Evolutionary conservation across 805 yeast genomes (phyloP), one percentile per base, ranked within the genome.

Genomic region (Grigorovia transvaalensis): DNA sequence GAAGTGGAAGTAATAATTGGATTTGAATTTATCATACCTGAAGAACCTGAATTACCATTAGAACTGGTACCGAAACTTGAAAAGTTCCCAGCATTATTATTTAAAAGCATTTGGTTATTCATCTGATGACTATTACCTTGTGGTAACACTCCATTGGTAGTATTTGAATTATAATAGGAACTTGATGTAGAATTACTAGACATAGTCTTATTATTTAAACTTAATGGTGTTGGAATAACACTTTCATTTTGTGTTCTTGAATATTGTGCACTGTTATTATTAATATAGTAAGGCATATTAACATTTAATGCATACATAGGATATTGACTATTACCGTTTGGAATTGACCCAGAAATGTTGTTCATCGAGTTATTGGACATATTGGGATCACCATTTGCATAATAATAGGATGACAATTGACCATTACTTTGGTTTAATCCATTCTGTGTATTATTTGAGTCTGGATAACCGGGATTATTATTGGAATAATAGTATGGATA

Each of bases 241-340:
- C 40, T 45, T 30, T 45, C 44, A 40, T 20, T 18, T 9, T 43
- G 44, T 48, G 46, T 20, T 42, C 38, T 46, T 38, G 42, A n/a
- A 38, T 38, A 38, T 15, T 38, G 42, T 15, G 18, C 23, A 18
- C 13, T 13, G 33, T 9, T 13, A 41, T 42, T 42, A 11, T 41
- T 48, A 4, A 46, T 49, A 40, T 59, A 54, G 18, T 59, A 57
- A 8, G 55, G 48, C 50, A 50, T 45, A 38, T 48, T 54, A 18
- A 51, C 49, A 30, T 53, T 52, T 9, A 49, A 49, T 30, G 54
- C 53, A 30, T 53, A 54, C 19, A 50, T 43, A 18, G 54, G 52
- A 19, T 50, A 49, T 13, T 38, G 42, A 13, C 41, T 17, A 47
- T 50, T 50, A 9, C 20, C 19, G 13, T 44, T 27, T 17, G 40